These are phyloP conservation scores for Solanum chilense DNA, from an alignment of 257 asterid genomes.

Conservation along the genomic window DNA sequence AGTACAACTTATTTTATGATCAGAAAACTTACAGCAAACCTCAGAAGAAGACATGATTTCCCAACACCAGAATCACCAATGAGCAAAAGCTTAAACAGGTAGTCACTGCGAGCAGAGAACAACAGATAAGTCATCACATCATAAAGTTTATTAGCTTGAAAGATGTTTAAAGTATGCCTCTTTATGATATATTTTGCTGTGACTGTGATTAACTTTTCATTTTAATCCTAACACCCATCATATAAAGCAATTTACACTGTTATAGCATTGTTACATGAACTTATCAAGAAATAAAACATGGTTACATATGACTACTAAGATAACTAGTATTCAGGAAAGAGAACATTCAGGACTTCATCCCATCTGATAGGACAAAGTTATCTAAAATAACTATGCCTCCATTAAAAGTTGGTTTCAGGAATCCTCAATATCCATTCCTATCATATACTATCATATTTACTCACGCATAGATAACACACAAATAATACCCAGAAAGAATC, in stretches of 20 bases:
- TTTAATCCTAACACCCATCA: background rate
- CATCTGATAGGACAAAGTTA: background rate
- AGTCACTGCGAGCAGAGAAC: background rate
- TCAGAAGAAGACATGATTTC: slow-evolving; percentile 3
- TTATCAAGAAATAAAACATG: background rate
- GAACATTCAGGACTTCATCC: background rate
- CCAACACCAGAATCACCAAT: slow-evolving; percentile 2
- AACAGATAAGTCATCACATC: background rate
- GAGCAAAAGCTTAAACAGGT: slow-evolving; percentile 1
- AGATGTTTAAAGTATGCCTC: background rate
- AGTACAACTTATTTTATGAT: background rate
- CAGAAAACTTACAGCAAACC: background rate
- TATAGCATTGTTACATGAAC: background rate
- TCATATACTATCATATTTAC: background rate
- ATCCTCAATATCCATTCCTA: background rate
- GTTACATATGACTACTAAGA: background rate
- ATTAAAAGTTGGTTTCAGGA: background rate
- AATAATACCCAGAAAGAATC: background rate
- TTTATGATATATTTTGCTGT: background rate
- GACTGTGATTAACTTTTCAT: background rate
- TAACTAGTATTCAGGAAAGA: background rate
- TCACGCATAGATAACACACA: background rate
- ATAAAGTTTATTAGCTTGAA: background rate
- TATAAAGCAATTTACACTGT: background rate
- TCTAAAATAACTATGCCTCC: background rate